These are phyloP conservation scores for Citeromyces siamensis DNA, from an alignment of 1,139 yeast genomes.

Conservation along the genomic window DNA sequence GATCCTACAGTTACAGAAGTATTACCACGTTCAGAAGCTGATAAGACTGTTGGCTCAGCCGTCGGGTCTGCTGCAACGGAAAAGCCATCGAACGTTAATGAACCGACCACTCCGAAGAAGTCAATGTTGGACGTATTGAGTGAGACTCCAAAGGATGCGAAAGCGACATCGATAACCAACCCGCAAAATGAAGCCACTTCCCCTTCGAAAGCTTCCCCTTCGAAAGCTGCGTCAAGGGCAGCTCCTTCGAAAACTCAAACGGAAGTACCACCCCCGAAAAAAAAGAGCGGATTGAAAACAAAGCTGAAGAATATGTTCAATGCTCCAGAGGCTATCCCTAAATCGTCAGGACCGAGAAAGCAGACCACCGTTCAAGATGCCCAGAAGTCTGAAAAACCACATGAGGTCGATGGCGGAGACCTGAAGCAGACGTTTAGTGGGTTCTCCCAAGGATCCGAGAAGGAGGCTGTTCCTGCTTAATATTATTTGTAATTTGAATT, in stretches of 20 bases:
- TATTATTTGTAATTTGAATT: background rate
- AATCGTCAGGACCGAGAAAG: background rate
- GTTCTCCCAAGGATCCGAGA: slow-evolving; percentile 26
- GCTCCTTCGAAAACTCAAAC: slow-evolving; percentile 5
- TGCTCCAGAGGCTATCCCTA: background rate
- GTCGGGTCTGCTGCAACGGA: slow-evolving; percentile 8
- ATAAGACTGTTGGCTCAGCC: slow-evolving; percentile 13
- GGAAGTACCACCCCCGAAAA: slow-evolving; percentile 7
- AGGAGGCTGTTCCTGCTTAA: slow-evolving; percentile 1
- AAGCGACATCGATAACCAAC: slow-evolving; percentile 11
- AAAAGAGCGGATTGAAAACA: slow-evolving; percentile 3
- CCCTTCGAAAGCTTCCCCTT: slow-evolving; percentile 10
- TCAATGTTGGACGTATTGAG: slow-evolving; percentile 15
- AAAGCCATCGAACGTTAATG: slow-evolving; percentile 7
- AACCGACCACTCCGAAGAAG: too few relatives aligned
- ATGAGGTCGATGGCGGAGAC: slow-evolving; percentile 13
- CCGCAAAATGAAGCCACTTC: slow-evolving; percentile 14
- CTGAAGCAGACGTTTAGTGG: slow-evolving; percentile 23
- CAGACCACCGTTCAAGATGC: background rate
- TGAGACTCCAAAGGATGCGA: slow-evolving; percentile 10
- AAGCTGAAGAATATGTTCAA: background rate
- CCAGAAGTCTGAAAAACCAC: slow-evolving; percentile 10
- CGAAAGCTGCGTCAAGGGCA: slow-evolving; percentile 2
- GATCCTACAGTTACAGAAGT: too few relatives aligned
- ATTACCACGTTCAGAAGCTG: slow-evolving; percentile 13